Conservation (phyloP, 225 moss, liverwort and hornwort genomes). For the Polytrichum commune region DNA sequence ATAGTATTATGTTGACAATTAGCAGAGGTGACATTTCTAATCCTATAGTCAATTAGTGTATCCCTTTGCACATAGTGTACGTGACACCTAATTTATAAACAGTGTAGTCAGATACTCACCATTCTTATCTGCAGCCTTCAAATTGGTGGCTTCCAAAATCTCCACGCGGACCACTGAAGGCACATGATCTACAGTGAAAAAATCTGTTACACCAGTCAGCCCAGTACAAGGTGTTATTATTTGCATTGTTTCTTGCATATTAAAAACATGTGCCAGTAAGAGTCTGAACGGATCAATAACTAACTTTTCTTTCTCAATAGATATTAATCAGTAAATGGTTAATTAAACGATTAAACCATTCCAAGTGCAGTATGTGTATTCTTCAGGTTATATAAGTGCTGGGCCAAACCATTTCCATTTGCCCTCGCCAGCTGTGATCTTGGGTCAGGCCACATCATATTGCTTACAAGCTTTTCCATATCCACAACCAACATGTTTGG, state of each 20-base stretch:
- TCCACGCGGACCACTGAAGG: conserved; percentile 37
- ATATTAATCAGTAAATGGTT: background rate
- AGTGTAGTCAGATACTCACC: conserved; percentile 19
- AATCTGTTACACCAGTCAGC: conserved; percentile 22
- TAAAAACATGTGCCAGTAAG: no score
- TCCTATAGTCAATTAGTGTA: no score
- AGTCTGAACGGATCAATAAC: background rate
- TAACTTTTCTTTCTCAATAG: background rate
- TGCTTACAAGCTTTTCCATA: conserved; percentile 60
- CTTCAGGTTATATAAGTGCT: no score
- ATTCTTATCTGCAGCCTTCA: conserved; percentile 25
- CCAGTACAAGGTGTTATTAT: background rate
- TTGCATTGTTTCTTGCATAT: no score
- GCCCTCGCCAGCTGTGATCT: conserved; percentile 24
- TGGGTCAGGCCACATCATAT: conserved; percentile 31
- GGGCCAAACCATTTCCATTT: background rate
- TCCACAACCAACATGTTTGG: conserved; percentile 54
- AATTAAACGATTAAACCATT: background rate
- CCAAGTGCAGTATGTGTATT: background rate
- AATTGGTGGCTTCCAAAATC: conserved; percentile 42
- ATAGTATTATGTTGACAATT: no score
- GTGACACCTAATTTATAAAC: no score
- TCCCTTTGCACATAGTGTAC: no score
- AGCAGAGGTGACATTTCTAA: no score
- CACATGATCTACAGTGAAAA: conserved; percentile 35